A percentile compares a stretch with the other conserved stretches of the same genome.
Conservation (phyloP, 495 filamentous ascomycete species). For the Penicillium subrubescens region DNA sequence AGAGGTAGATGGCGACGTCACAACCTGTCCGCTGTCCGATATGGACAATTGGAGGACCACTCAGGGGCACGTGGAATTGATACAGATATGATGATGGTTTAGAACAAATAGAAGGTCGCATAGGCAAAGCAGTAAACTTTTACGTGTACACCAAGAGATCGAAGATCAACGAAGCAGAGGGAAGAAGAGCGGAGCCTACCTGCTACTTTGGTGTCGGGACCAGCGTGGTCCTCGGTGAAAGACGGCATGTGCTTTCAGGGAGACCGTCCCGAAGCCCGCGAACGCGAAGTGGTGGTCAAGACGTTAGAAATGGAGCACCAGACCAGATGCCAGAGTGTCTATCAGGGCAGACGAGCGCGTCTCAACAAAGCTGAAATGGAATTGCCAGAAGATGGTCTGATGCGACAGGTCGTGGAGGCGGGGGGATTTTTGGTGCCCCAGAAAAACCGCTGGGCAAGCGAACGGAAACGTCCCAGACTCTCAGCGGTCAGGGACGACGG, state of each 20-base stretch:
- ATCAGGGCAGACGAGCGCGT: neutral
- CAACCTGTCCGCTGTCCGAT: neutral
- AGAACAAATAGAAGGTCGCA: slow-evolving; percentile 3
- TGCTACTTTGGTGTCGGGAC: slow-evolving; percentile 32
- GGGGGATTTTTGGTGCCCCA: slow-evolving; percentile 20
- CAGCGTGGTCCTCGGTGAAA: slow-evolving; percentile 32
- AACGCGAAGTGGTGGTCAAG: slow-evolving; percentile 6
- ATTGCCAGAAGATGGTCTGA: slow-evolving; percentile 6
- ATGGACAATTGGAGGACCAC: neutral
- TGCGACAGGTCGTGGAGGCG: slow-evolving; percentile 13
- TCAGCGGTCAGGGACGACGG: slow-evolving; percentile 15
- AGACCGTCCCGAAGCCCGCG: slow-evolving; percentile 1
- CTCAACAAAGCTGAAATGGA: neutral
- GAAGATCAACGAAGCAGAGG: slow-evolving; percentile 9
- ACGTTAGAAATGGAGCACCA: slow-evolving; percentile 7
- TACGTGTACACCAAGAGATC: slow-evolving; percentile 11
- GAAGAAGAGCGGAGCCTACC: slow-evolving; percentile 32
- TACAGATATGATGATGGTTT: slow-evolving; percentile 4
- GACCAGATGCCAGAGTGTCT: slow-evolving; percentile 14
- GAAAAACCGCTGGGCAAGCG: slow-evolving; percentile 23
- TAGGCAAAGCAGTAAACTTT: slow-evolving; percentile 12
- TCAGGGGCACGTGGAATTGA: slow-evolving; percentile 4
- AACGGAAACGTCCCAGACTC: slow-evolving; percentile 22
- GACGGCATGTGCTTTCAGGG: slow-evolving; percentile 36
- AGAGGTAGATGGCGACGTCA: slow-evolving; percentile 9